phyloP scores from a whole-genome alignment of 139 green algal genomes.

The Axilococcus clingmanii region DNA sequence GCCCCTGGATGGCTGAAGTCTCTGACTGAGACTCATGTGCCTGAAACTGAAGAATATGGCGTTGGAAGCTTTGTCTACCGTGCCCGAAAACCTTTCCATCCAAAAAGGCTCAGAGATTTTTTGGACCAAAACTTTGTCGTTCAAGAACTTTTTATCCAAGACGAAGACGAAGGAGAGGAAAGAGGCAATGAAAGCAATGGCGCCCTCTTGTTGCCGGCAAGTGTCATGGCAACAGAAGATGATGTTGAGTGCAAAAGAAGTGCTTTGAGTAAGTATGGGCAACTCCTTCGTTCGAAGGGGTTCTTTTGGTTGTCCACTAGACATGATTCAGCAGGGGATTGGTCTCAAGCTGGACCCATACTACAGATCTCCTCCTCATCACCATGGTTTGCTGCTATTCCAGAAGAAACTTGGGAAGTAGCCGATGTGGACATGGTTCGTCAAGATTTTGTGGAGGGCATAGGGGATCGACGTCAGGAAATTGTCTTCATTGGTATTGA shows the following conservation, averaged over 20 bases:
- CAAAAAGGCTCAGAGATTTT: slow-evolving; percentile 41
- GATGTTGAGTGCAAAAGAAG: not conserved
- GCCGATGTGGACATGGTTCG: slow-evolving; percentile 19
- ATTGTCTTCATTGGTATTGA: slow-evolving; percentile 68
- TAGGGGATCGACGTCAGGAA: slow-evolving; percentile 51
- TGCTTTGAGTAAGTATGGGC: slow-evolving; percentile 17
- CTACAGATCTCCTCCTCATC: slow-evolving; percentile 41
- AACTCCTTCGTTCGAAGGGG: slow-evolving; percentile 63
- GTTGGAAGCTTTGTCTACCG: slow-evolving; percentile 63
- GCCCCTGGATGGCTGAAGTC: slow-evolving; percentile 57
- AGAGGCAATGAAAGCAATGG: slow-evolving; percentile 1
- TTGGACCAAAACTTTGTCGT: slow-evolving; percentile 40
- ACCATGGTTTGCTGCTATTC: slow-evolving; percentile 62
- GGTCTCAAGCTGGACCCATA: slow-evolving; percentile 51
- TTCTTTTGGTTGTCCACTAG: slow-evolving; percentile 57
- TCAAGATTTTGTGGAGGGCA: slow-evolving; percentile 29
- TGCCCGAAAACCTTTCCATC: slow-evolving; percentile 62
- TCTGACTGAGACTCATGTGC: slow-evolving; percentile 16
- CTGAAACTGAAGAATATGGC: slow-evolving; percentile 54
- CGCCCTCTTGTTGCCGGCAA: too few relatives aligned
- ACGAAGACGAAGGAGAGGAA: slow-evolving; percentile 9
- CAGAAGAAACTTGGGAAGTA: slow-evolving; percentile 43
- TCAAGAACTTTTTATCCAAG: slow-evolving; percentile 45
- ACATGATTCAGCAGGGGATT: slow-evolving; percentile 48
- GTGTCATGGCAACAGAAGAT: too few relatives aligned